Conservation (phyloP, 2,329 filamentous ascomycete species). For the Epichloe baconii region DNA sequence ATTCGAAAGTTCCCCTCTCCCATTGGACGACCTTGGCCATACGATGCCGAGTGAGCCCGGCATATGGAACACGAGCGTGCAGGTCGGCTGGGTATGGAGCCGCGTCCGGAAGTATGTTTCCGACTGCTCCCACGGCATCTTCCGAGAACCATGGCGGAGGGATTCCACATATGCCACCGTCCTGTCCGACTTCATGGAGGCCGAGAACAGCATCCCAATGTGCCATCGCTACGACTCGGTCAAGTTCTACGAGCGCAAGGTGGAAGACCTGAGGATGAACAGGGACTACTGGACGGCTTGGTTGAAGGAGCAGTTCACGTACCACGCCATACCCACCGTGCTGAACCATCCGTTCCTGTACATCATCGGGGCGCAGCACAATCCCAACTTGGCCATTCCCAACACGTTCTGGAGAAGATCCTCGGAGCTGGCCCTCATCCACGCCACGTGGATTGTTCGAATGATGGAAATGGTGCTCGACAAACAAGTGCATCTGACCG, state of each 20-base stretch:
- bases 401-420: conserved; percentile 41
- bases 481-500: conserved; percentile 33
- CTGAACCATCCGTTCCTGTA: conserved; percentile 42
- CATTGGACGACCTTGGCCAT: conserved; percentile 30
- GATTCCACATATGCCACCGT: conserved; percentile 39
- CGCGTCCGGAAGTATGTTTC: conserved; percentile 32
- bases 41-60: conserved; percentile 27
- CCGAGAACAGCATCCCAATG: conserved; percentile 33
- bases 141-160: conserved; percentile 37
- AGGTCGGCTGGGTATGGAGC: conserved; percentile 40
- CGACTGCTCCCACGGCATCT: conserved; percentile 31
- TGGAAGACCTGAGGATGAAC: conserved; percentile 30
- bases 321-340: conserved; percentile 36
- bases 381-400: conserved; percentile 36
- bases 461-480: conserved; percentile 41
- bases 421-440: conserved; percentile 35
- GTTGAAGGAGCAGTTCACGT: conserved; percentile 40
- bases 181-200: conserved; percentile 36
- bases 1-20: conserved; percentile 28
- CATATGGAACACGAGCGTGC: conserved; percentile 36
- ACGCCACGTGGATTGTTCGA: conserved; percentile 40
- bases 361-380: conserved; percentile 37
- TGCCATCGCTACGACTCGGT: conserved; percentile 39
- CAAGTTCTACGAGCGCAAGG: conserved; percentile 36
- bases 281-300: conserved; percentile 38